These are phyloP conservation scores for Colletotrichum falcatum DNA, from an alignment of 2,329 filamentous ascomycete species.

Conservation along the genomic window DNA sequence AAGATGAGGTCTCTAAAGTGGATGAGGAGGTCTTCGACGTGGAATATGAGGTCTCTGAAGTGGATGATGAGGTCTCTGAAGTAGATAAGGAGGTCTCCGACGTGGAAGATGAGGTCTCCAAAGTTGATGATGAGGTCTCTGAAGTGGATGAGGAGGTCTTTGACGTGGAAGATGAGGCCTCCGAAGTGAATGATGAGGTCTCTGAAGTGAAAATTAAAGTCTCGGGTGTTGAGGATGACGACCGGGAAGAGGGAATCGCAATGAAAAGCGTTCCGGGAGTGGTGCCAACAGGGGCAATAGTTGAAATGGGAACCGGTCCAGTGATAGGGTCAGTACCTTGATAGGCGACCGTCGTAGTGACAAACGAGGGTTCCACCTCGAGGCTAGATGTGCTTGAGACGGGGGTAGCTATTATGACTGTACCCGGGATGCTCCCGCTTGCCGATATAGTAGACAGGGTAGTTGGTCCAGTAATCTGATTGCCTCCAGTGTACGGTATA, in stretches of 20 bases:
- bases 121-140: no score
- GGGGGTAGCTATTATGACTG: constrained; percentile 12
- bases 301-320: constrained; percentile 1
- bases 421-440: constrained; percentile 2
- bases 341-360: constrained; percentile 14
- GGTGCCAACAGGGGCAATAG: background rate
- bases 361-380: background rate
- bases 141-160: no score
- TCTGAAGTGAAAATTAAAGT: background rate
- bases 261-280: constrained; percentile 6
- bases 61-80: no score
- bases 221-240: background rate
- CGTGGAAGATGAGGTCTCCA: no score
- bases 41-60: no score
- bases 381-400: background rate
- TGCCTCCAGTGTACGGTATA: constrained; percentile 2
- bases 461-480: background rate
- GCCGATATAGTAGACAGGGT: background rate
- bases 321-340: background rate
- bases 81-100: no score
- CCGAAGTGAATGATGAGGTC: background rate
- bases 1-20: no score
- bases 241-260: background rate
- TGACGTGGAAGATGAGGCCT: no score
- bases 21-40: no score